Evolutionary conservation across 352 stramenopile genomes (phyloP), one percentile per base, ranked within the genome.

Genomic region (Globisporangium lucens): DNA sequence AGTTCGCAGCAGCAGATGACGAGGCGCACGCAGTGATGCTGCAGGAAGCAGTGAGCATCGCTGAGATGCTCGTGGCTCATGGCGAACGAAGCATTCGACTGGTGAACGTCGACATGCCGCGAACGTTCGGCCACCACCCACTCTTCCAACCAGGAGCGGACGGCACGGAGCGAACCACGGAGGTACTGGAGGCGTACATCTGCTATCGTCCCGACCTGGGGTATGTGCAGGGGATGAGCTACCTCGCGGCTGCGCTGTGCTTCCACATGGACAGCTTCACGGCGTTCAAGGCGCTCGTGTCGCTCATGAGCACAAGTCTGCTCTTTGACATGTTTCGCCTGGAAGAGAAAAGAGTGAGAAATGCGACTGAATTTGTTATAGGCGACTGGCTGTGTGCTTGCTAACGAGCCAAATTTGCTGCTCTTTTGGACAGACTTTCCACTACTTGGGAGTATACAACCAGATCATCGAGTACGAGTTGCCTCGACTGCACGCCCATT

Each of bases 261-360:
- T 90, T 95, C 57, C 88, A 95, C 70, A 91, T 95, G 84, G 88
- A 95, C 67, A 93, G 82, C 72, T 95, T 94, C 62, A 86, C 85
- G 57, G 88, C 88, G 47, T 95, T 95, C 71, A 93, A 93, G 70
- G 86, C 86, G 20, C 72, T 95, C 58, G 86, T 89, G 30, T 82
- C 84, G 35, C 74, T 95, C 47, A 87, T 95, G 76, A 94, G 86
- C 66, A 92, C 85, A 53, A 93, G 80, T 43, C 64, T 94, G 24
- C 73, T 95, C n/a, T 95, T 95, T 58, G 87, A 95, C 69, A 92
- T 95, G 85, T 95, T 94, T 63, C 85, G 87, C 33, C 79, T 95
- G 36, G 85, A 93, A 49, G 79, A 82, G 52, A 93, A 82, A 35
- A 73, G 87, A 69, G 87, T 95, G 72, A 47, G 80, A 56, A 46